Evolutionary conservation across 1,284 basidiomycete genomes (phyloP).

Genomic region (Ganoderma leucocontextum): DNA sequence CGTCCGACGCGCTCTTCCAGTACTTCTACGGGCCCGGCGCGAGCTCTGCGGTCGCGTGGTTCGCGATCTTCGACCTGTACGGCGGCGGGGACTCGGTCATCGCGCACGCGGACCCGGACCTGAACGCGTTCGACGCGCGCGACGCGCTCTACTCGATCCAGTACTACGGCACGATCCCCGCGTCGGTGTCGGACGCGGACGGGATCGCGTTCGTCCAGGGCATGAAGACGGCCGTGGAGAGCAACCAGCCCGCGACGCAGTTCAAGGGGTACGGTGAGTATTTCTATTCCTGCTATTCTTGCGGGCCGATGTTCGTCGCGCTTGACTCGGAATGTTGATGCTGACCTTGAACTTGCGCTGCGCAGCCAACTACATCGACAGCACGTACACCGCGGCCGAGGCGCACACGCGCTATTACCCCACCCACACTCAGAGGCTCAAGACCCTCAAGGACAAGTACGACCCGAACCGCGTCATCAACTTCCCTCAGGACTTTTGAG

Average conservation of each 20-base stretch:
- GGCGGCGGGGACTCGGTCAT: slow-evolving; percentile 22
- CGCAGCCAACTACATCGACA: slow-evolving; percentile 23
- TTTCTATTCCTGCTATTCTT: no score
- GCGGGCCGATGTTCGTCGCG: not conserved
- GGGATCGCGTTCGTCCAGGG: slow-evolving; percentile 23
- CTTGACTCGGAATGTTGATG: not conserved
- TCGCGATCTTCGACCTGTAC: slow-evolving; percentile 20
- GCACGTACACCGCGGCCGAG: slow-evolving; percentile 19
- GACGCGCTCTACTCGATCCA: slow-evolving; percentile 24
- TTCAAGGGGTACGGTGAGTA: slow-evolving; percentile 22
- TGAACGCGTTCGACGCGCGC: slow-evolving; percentile 20
- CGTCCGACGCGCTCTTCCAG: slow-evolving; percentile 18
- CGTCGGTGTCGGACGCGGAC: slow-evolving; percentile 14
- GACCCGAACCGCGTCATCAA: slow-evolving; percentile 22
- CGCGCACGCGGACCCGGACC: not conserved
- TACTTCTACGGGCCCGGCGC: slow-evolving; percentile 21
- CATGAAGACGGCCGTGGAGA: slow-evolving; percentile 18
- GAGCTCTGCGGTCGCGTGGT: slow-evolving; percentile 13
- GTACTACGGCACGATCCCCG: slow-evolving; percentile 26
- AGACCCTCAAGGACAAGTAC: slow-evolving; percentile 19
- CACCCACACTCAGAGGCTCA: slow-evolving; percentile 18
- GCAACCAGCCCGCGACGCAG: slow-evolving; percentile 14
- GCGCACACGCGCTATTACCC: slow-evolving; percentile 24
- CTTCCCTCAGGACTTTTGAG: slow-evolving; percentile 22
- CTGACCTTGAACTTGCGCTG: not conserved